phyloP scores from a whole-genome alignment of 331 rosid species.

The Rhamnella rubrinervis region DNA sequence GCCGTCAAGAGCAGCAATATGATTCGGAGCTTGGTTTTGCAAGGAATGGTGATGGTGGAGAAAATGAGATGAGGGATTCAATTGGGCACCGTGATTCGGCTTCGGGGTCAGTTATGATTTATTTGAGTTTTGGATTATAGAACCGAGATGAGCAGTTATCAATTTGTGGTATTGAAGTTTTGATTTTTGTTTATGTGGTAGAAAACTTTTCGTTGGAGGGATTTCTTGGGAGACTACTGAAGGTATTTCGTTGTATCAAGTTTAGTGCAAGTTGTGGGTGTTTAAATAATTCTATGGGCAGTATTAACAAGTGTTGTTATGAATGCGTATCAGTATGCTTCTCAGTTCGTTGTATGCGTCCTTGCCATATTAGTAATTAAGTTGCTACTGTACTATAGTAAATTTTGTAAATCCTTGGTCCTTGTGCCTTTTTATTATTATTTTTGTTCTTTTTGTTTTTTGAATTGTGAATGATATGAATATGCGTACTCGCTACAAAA shows the following conservation, averaged over 20 bases:
- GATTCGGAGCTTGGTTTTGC: slow-evolving; percentile 22
- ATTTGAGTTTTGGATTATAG: background rate
- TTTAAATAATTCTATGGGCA: no score
- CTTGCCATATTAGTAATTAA: no score
- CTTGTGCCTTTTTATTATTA: no score
- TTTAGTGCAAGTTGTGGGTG: no score
- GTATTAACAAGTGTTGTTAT: no score
- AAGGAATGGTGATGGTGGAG: slow-evolving; percentile 10
- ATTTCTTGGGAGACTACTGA: slow-evolving; percentile 65
- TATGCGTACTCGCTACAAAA: no score
- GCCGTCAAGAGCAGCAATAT: slow-evolving; percentile 16
- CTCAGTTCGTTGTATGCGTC: no score
- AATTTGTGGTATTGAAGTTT: background rate
- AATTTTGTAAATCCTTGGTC: no score
- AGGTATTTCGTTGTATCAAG: slow-evolving; percentile 32
- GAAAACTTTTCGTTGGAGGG: slow-evolving; percentile 72
- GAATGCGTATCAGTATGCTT: no score
- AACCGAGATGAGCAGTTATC: background rate
- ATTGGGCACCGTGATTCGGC: slow-evolving; percentile 35
- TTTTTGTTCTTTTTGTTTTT: no score
- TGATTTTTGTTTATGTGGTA: slow-evolving; percentile 18
- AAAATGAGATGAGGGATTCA: slow-evolving; percentile 30
- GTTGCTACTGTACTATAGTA: no score
- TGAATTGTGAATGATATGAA: no score
- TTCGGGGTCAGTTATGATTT: slow-evolving; percentile 48